Evolutionary conservation across 352 stramenopile genomes (phyloP).

Genomic region (Phytophthora cactorum): DNA sequence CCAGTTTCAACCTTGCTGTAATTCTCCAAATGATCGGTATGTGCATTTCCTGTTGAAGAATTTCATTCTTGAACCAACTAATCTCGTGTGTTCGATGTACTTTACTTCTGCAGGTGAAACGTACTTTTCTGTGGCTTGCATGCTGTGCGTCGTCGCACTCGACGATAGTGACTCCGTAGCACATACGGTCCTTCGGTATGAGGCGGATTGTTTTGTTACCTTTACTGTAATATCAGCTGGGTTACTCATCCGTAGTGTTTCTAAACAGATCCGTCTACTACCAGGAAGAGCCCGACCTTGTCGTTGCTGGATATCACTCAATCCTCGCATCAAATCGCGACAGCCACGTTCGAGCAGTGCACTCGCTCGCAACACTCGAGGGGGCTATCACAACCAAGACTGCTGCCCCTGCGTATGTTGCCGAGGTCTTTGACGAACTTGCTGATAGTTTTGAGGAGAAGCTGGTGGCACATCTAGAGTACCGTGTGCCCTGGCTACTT

Average conservation of each 20-base stretch:
- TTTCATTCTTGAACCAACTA: neutral
- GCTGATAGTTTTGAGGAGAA: constrained; percentile 85
- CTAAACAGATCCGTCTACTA: constrained; percentile 69
- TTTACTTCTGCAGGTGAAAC: constrained; percentile 50
- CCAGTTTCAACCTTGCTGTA: constrained; percentile 81
- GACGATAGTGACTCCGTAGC: constrained; percentile 79
- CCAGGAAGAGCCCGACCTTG: constrained; percentile 58
- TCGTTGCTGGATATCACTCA: constrained; percentile 53
- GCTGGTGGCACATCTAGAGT: constrained; percentile 78
- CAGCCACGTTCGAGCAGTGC: constrained; percentile 59
- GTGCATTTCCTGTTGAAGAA: neutral
- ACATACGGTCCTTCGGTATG: constrained; percentile 73
- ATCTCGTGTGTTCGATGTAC: neutral
- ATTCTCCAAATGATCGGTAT: constrained; percentile 74
- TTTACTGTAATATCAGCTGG: neutral
- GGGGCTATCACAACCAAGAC: constrained; percentile 54
- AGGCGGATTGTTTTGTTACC: neutral
- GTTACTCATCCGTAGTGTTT: constrained; percentile 1
- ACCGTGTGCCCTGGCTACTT: constrained; percentile 82
- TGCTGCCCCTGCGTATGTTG: constrained; percentile 70
- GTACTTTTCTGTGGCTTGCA: constrained; percentile 69
- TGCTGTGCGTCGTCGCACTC: constrained; percentile 70
- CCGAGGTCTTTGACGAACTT: constrained; percentile 81
- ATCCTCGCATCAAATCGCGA: constrained; percentile 43
- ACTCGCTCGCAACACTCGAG: constrained; percentile 72